Conservation (phyloP, 768 basidiomycete genomes). For the Coprinopsis sp. region DNA sequence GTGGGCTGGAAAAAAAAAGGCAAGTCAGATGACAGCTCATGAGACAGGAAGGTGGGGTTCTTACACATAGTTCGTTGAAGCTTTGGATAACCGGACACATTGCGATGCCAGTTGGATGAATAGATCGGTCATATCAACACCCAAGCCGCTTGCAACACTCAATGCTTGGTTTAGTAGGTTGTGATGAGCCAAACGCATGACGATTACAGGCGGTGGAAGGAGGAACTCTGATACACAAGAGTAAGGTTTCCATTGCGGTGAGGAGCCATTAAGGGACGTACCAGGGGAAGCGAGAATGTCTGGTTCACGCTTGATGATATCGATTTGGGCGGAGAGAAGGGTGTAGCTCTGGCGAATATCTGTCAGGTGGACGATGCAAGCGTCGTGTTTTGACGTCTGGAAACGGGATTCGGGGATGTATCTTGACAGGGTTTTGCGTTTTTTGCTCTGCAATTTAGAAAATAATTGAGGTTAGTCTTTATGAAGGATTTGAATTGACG, state of each 20-base stretch:
- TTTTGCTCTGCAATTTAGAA: conserved; percentile 45
- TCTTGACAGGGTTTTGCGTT: conserved; percentile 66
- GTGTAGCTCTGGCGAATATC: conserved; percentile 80
- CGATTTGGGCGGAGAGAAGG: conserved; percentile 71
- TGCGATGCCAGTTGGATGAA: conserved; percentile 74
- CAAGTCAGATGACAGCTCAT: conserved; percentile 2
- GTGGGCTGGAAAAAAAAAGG: conserved; percentile 40
- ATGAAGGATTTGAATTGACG: conserved; percentile 25
- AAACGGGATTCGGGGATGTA: conserved; percentile 77
- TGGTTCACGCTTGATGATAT: conserved; percentile 67
- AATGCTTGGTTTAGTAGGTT: conserved; percentile 80
- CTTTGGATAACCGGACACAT: conserved; percentile 71
- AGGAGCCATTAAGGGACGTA: conserved; percentile 33
- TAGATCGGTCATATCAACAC: conserved; percentile 83
- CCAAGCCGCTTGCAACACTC: conserved; percentile 65
- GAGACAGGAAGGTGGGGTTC: conserved; percentile 4
- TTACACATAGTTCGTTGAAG: conserved; percentile 57
- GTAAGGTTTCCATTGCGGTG: conserved; percentile 6
- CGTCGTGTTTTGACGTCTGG: conserved; percentile 54
- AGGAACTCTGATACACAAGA: conserved; percentile 39
- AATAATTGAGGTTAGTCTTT: not conserved
- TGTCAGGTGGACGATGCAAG: conserved; percentile 73
- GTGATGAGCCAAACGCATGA: conserved; percentile 72
- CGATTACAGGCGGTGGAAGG: conserved; percentile 57
- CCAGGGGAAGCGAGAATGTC: conserved; percentile 59